These are phyloP conservation scores for Irpex sp. DNA, from an alignment of 1,284 basidiomycete genomes.

Conservation along the genomic window DNA sequence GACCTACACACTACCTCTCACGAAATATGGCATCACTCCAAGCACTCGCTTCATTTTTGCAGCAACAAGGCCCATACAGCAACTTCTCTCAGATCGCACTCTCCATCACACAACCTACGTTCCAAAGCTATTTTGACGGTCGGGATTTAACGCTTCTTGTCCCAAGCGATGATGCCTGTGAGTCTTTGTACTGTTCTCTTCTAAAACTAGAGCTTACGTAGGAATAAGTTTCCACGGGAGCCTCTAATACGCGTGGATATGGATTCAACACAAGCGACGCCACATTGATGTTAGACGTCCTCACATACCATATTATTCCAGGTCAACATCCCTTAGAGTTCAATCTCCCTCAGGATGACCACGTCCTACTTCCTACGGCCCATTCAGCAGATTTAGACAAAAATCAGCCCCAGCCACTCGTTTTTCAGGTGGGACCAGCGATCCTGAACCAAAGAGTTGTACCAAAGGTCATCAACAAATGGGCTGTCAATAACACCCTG, in stretches of 20 bases:
- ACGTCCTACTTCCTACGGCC: background rate
- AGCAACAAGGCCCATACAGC: background rate
- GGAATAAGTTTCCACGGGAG: background rate
- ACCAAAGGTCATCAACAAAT: background rate
- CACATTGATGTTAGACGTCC: background rate
- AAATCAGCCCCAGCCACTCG: background rate
- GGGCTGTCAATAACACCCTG: background rate
- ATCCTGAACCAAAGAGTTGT: background rate
- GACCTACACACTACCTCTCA: background rate
- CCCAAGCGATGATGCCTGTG: background rate
- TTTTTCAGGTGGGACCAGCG: background rate
- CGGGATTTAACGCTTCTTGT: background rate
- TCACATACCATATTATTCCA: background rate
- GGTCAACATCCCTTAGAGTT: background rate
- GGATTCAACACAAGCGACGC: background rate
- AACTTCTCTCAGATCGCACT: background rate
- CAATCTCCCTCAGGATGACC: background rate
- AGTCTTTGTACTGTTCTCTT: background rate
- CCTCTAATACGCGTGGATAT: background rate
- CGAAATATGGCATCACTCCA: background rate
- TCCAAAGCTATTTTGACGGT: background rate
- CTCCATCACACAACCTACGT: background rate
- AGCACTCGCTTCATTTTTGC: background rate
- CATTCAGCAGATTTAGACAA: background rate
- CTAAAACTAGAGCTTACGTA: background rate